Base-by-base conservation (phyloP, 257 asterid species). In the Gentiana straminea region DNA sequence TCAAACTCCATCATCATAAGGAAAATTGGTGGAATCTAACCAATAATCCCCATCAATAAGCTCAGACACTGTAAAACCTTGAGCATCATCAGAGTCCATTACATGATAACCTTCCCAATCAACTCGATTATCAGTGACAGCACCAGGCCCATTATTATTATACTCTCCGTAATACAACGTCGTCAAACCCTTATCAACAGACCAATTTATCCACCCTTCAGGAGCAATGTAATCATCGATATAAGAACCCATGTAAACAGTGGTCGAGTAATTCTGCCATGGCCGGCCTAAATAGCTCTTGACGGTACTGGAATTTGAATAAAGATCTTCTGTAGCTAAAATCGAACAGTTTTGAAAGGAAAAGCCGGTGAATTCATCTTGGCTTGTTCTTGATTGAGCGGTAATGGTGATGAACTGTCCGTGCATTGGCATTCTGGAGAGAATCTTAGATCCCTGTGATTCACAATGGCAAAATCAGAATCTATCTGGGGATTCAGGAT, bases 131-230 rank as follows among this genome's bases (percentile, higher is more conserved):
- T 71, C 83, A 0, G 78, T 79, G 13, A n/a, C 11, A 1, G 98
- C 79, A 3, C 92, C 94, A 0, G 92, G 87, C 0, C 98, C 98
- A 55, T 49, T 50, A 11, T 91, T 91, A 8, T 76, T 57, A 3
- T 81, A 91, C 79, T 91, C 98, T 0, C 96, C 98, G 4, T 81
- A 91, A 54, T 91, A 91, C 73, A 84, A 37, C 0, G 90, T 87
- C 51, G 74, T 74, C 35, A 84, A 64, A 0, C 92, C 85, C 13
- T 68, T 64, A 44, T 81, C 79, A 34, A 80, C 94, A 0, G 50
- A 69, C 98, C 98, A 91, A 0, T 63, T 46, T 0, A 49, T 67
- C 98, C 98, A 91, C 46, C 98, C 98, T 44, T 35, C 55, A 0
- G 84, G 77, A 2, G 57, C 59, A 8, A 91, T 73, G 59, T 75